A percentile compares a stretch with the other conserved stretches of the same genome.
Evolutionary conservation across 1,139 yeast species (phyloP).

Genomic region (Pichia sp.): DNA sequence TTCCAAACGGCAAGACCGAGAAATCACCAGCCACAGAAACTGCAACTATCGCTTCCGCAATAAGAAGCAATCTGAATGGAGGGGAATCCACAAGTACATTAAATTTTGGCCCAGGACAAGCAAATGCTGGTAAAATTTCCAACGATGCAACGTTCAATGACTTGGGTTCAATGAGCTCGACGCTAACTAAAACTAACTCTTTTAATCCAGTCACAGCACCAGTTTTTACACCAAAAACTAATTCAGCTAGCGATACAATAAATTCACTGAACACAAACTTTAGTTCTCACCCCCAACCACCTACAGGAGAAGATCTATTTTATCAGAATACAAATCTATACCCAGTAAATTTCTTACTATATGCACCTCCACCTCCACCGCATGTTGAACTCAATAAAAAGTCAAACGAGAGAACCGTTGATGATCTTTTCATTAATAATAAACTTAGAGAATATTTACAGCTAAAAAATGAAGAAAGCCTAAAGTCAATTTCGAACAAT

Average conservation of each 20-base stretch:
- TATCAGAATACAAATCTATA: conserved; percentile 35
- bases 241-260: conserved; percentile 2
- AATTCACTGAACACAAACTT: conserved; percentile 4
- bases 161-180: conserved; percentile 11
- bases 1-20: neutral
- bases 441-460: conserved; percentile 69
- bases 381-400: conserved; percentile 55
- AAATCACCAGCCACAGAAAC: neutral
- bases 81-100: neutral
- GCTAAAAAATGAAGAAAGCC: conserved; percentile 73
- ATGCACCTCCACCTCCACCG: conserved; percentile 88
- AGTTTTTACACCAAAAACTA: conserved; percentile 32
- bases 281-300: conserved; percentile 9
- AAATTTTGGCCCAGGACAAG: neutral
- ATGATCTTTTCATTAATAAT: conserved; percentile 67
- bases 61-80: conserved; percentile 2
- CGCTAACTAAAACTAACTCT: conserved; percentile 10
- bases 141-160: conserved; percentile 2
- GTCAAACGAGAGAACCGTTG: conserved; percentile 66
- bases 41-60: conserved; percentile 9
- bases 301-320: conserved; percentile 26
- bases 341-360: conserved; percentile 81
- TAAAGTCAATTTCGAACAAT: conserved; percentile 53
- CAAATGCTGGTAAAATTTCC: neutral
- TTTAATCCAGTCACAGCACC: conserved; percentile 31